Base-by-base conservation (phyloP, 805 yeast species). In the Naumovozyma dairenensis region DNA sequence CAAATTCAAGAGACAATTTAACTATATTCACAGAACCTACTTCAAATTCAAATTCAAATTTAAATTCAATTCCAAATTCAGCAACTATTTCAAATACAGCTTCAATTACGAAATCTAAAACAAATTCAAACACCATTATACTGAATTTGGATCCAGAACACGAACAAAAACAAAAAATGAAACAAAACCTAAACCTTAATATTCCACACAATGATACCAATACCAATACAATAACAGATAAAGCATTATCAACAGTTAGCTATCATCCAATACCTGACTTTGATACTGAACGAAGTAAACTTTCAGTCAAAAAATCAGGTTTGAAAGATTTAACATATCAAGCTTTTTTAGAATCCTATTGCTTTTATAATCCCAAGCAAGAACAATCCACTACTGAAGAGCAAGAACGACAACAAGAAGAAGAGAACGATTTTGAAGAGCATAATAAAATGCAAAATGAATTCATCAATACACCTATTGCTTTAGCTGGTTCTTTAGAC, bases 271-370 rank as follows among this genome's bases (percentile, higher is more conserved):
- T n/a, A n/a, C n/a, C n/a, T n/a, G n/a, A n/a, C n/a, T n/a, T n/a
- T n/a, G n/a, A n/a, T n/a, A n/a, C n/a, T n/a, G n/a, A n/a, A n/a
- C n/a, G n/a, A n/a, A n/a, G n/a, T n/a, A n/a, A n/a, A n/a, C n/a
- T n/a, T 24, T 5, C 13, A 24, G n/a, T 24, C 13, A 24, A 24
- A 14, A 24, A 12, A 21, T 32, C 14, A 36, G 19, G 16, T 9
- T 28, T 38, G 16, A 43, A 40, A 25, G 41, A 45, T 33, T 36
- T 39, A 35, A 50, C 50, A 35, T 51, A 53, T 33, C 48, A 53
- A 28, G 43, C 49, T 9, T 42, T 53, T 28, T 29, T 50, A 19
- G 44, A 46, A 28, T 45, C 56, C 4, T 51, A 49, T 30, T 50
- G 58, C 35, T 53, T 51, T 33, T 45, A 47, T 31, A 39, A 38